Evolutionary conservation across 2,329 filamentous ascomycete genomes (phyloP), one percentile per base, ranked within the genome.

Genomic region (Talaromyces marneffei): DNA sequence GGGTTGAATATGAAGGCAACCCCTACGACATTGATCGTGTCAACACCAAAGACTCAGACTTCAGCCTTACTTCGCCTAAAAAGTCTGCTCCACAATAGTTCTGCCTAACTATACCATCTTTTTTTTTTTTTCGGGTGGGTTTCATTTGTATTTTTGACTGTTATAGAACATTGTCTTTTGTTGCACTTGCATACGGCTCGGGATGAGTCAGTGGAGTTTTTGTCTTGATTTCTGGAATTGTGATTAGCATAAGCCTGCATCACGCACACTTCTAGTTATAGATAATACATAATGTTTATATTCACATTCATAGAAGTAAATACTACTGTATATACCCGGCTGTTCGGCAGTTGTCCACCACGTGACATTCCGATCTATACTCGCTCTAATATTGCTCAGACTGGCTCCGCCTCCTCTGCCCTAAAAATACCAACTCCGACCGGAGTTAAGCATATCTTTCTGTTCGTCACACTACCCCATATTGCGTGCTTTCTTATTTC

Each of bases 1-100:
- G 65, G 33, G 66, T 39, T 37, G 64, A 71, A n/a, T 79, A 79
- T 50, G 76, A 79, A 16, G 75, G 71, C 9, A 79, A 77, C 56
- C 77, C 77, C 2, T 79, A 74, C 63, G 75, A 77, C 62, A 72
- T 79, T 61, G 77, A 79, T 59, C 71, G 76, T 20, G 76, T 79
- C 46, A 72, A 79, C 64, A 78, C 77, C 2, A 70, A 66, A 33
- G 71, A 77, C 27, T 75, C 74, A 12, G 54, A 62, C 31, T 60
- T 62, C 29, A 63, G 52, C 40, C 25, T 61, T 16, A 25, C n/a
- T n/a, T n/a, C 31, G 2, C 54, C 40, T 2, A 42, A 40, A 25
- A 59, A 60, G 27, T 60, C 50, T 39, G 16, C 10, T 35, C 46
- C 37, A n/a, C n/a, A 40, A 46, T 27, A 25, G n/a, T n/a, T n/a